These are phyloP conservation scores for Alliaria petiolata DNA, from an alignment of 345 rosid species.

Conservation along the genomic window DNA sequence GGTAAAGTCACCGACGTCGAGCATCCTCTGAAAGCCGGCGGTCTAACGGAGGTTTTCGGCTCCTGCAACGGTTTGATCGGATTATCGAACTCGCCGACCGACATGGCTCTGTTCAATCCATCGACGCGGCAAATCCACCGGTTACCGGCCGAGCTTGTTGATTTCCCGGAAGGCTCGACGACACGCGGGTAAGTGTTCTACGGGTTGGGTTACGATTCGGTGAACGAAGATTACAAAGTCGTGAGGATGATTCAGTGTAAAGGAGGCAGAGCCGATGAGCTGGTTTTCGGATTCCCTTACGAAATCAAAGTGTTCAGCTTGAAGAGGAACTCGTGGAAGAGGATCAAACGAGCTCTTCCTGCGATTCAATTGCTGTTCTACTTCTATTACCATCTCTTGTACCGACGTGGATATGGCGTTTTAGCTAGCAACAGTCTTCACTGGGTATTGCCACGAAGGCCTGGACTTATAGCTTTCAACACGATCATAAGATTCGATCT, in stretches of 20 bases:
- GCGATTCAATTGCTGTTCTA: constrained; percentile 6
- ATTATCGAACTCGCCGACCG: constrained; percentile 41
- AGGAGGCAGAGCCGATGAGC: constrained; percentile 9
- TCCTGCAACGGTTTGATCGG: constrained; percentile 52
- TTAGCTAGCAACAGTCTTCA: constrained; percentile 49
- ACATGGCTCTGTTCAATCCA: constrained; percentile 47
- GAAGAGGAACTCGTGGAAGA: constrained; percentile 35
- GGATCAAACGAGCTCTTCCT: constrained; percentile 28
- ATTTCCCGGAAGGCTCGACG: constrained; percentile 8
- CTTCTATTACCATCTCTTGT: constrained; percentile 20
- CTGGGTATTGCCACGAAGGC: constrained; percentile 41
- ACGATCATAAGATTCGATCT: constrained; percentile 47
- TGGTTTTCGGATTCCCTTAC: constrained; percentile 14
- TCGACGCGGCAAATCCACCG: constrained; percentile 31
- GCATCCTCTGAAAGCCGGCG: constrained; percentile 41
- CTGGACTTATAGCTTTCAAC: constrained; percentile 9
- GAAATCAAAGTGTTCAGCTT: constrained; percentile 44
- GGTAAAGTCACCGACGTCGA: constrained; percentile 33
- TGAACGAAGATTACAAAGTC: constrained; percentile 44
- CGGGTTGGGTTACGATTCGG: constrained; percentile 52
- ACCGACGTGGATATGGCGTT: constrained; percentile 38
- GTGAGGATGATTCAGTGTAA: constrained; percentile 48
- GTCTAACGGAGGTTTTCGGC: constrained; percentile 46
- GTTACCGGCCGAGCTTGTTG: constrained; percentile 34
- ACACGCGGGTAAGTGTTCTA: constrained; percentile 32